These are phyloP conservation scores for Yarrowia deformans DNA, from an alignment of 805 yeast species.

Conservation along the genomic window DNA sequence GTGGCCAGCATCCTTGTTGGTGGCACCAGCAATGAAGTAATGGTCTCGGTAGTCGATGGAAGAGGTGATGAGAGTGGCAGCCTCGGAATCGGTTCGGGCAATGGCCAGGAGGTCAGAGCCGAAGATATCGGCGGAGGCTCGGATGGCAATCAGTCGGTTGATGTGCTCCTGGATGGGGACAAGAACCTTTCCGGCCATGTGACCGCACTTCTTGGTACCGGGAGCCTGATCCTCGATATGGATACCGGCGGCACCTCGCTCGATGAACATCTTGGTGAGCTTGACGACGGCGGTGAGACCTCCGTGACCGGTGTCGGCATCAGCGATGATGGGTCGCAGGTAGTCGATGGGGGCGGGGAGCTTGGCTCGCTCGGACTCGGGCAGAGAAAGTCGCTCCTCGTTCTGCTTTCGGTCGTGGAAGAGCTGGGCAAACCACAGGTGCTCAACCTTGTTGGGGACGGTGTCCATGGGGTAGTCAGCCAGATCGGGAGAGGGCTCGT, in stretches of 20 bases:
- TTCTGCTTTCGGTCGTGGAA: slow-evolving; percentile 98
- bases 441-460: slow-evolving; percentile 98
- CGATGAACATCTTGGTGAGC: slow-evolving; percentile 93
- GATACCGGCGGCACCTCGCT: slow-evolving; percentile 98
- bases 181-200: slow-evolving; percentile 98
- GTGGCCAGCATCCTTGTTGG: slow-evolving; percentile 80
- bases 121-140: slow-evolving; percentile 93
- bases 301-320: slow-evolving; percentile 99
- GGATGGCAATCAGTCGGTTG: slow-evolving; percentile 89
- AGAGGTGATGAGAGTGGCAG: slow-evolving; percentile 92
- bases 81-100: slow-evolving; percentile 97
- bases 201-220: slow-evolving; percentile 98
- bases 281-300: slow-evolving; percentile 96
- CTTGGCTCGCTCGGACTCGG: slow-evolving; percentile 71
- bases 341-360: slow-evolving; percentile 76
- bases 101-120: slow-evolving; percentile 85
- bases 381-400: slow-evolving; percentile 70
- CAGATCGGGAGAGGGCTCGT: slow-evolving; percentile 97
- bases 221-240: slow-evolving; percentile 99
- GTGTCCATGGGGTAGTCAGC: slow-evolving; percentile 99
- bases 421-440: slow-evolving; percentile 92
- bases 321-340: slow-evolving; percentile 93
- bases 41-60: slow-evolving; percentile 96
- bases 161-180: slow-evolving; percentile 98
- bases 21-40: slow-evolving; percentile 86